A percentile compares a stretch with the other conserved stretches of the same genome.
phyloP scores from a whole-genome alignment of 371 early-diverging fungal genomes.

The Lichtheimia ramosa region DNA sequence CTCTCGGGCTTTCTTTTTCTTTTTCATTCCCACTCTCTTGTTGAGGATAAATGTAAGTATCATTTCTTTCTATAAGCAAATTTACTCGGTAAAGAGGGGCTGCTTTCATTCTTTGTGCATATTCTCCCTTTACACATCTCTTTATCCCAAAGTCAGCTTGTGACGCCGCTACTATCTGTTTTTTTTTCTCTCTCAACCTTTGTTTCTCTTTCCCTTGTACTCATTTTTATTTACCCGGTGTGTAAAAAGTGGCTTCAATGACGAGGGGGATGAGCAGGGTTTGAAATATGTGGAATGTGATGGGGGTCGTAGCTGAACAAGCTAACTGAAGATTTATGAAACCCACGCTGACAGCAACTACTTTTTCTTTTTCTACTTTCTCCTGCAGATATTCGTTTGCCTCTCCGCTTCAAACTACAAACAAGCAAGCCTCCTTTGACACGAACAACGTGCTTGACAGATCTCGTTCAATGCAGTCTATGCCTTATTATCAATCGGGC shows the following conservation, averaged over 20 bases:
- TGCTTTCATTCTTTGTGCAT: too few species aligned
- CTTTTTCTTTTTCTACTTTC: background rate
- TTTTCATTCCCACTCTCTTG: conserved; percentile 8
- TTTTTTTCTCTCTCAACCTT: background rate
- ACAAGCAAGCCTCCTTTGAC: background rate
- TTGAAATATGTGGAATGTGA: background rate
- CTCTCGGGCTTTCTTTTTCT: conserved; percentile 8
- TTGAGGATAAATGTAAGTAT: conserved; percentile 1
- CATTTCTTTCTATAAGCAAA: too few species aligned
- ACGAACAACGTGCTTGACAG: conserved; percentile 6
- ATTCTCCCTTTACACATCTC: too few species aligned
- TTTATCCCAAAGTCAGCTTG: conserved; percentile 5
- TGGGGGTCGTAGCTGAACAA: conserved; percentile 12
- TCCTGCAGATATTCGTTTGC: conserved; percentile 8
- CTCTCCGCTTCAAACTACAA: conserved; percentile 23
- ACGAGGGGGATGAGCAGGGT: background rate
- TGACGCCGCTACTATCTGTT: conserved; percentile 13
- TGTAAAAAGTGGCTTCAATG: too few species aligned
- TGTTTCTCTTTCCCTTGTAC: background rate
- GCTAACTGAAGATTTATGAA: conserved; percentile 20
- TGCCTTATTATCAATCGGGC: conserved; percentile 26
- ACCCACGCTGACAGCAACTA: conserved; percentile 12
- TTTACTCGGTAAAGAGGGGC: too few species aligned
- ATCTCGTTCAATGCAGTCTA: conserved; percentile 20
- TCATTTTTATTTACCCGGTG: too few species aligned